Conservation (phyloP, 345 rosid genomes). For the Populus simonii region DNA sequence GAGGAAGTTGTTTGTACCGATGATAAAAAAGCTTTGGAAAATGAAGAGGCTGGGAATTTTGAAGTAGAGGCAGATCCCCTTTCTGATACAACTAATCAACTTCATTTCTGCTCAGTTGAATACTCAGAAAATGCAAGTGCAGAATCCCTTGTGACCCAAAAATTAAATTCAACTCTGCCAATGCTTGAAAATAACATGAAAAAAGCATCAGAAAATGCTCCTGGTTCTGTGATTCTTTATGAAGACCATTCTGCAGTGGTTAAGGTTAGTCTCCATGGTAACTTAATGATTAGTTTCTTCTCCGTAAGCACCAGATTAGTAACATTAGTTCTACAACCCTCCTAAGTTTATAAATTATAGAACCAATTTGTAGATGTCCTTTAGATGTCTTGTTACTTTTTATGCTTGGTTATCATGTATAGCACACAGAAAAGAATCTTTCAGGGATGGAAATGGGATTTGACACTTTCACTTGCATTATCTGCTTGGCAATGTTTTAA, state of each 20-base stretch:
- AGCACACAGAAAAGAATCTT: background rate
- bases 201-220: constrained; percentile 24
- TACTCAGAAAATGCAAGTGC: constrained; percentile 13
- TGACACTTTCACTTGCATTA: background rate
- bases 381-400: background rate
- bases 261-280: constrained; percentile 49
- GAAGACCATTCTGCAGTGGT: constrained; percentile 33
- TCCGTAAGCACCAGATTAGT: background rate
- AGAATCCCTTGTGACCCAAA: constrained; percentile 27
- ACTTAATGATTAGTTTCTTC: constrained; percentile 4
- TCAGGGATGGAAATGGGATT: background rate
- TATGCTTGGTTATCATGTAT: background rate
- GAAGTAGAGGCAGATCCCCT: constrained; percentile 27
- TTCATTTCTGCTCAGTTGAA: constrained; percentile 16
- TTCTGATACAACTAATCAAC: constrained; percentile 17
- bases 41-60: constrained; percentile 19
- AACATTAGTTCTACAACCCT: background rate
- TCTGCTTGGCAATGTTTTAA: background rate
- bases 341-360: background rate
- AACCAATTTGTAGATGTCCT: background rate
- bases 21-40: constrained; percentile 16
- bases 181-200: constrained; percentile 25
- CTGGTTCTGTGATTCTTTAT: constrained; percentile 26
- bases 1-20: constrained; percentile 23
- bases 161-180: constrained; percentile 27